These are phyloP conservation scores for Pseudogymnoascus sp. DNA, from an alignment of 2,329 filamentous ascomycete species.

Conservation along the genomic window DNA sequence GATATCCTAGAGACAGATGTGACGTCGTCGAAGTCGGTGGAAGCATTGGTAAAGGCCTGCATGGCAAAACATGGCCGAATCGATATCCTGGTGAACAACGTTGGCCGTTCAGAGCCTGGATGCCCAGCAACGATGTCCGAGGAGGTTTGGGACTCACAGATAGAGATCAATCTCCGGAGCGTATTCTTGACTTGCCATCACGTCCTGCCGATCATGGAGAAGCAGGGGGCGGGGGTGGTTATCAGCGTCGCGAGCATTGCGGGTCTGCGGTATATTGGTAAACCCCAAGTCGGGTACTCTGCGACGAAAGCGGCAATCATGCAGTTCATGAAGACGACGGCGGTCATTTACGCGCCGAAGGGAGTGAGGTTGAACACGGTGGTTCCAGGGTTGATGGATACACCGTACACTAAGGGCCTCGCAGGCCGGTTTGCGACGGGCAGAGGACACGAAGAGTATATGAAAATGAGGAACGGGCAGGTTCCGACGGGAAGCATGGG, in stretches of 20 bases:
- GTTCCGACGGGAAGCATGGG: conserved; percentile 53
- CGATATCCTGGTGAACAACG: conserved; percentile 53
- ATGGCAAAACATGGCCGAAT: conserved; percentile 44
- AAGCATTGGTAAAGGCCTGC: conserved; percentile 43
- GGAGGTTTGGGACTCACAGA: conserved; percentile 42
- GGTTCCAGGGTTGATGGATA: conserved; percentile 48
- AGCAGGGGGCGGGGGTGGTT: conserved; percentile 35
- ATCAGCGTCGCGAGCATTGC: conserved; percentile 45
- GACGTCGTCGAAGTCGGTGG: conserved; percentile 43
- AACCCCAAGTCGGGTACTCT: conserved; percentile 45
- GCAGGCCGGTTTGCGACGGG: conserved; percentile 33
- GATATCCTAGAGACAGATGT: conserved; percentile 42
- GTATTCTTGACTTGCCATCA: conserved; percentile 45
- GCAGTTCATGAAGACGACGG: conserved; percentile 41
- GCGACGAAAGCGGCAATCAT: conserved; percentile 42
- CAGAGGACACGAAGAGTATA: conserved; percentile 41
- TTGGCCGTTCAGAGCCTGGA: conserved; percentile 47
- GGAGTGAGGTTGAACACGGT: conserved; percentile 44
- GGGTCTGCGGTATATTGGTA: conserved; percentile 41
- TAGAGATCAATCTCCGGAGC: conserved; percentile 46
- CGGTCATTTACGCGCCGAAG: conserved; percentile 39
- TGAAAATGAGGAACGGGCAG: conserved; percentile 42
- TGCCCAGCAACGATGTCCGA: conserved; percentile 41
- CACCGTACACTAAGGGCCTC: conserved; percentile 40
- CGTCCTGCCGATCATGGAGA: conserved; percentile 46